Evolutionary conservation across 371 early-diverging fungal species (phyloP), one percentile per base, ranked within the genome.

Genomic region (Zancudomyces culisetae): DNA sequence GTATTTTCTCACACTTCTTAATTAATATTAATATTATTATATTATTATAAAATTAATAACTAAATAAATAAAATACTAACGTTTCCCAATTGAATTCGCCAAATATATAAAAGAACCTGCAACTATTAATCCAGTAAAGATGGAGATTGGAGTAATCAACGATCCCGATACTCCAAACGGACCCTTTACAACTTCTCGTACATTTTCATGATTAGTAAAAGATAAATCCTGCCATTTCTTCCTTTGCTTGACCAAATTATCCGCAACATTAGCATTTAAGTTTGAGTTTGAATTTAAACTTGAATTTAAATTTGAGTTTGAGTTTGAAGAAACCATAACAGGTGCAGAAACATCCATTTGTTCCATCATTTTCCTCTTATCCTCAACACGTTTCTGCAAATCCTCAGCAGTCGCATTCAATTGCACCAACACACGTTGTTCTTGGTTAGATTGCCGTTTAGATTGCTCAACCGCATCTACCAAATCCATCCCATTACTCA

Each of bases 391-490:
- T 42, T 52, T 26, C 35, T 24, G 42, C 30, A 54, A 35, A 35
- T 35, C 60, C 26, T 55, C 54, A 1, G 54, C 56, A 2, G 56
- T 45, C 8, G 68, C 62, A 55, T 68, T 64, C 49, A 69, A 40
- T 52, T 61, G 60, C 49, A 92, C 63, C 62, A 83, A 70, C n/a
- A 90, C 79, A 35, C 88, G 80, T 49, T 75, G 76, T n/a, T n/a
- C n/a, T n/a, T n/a, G n/a, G 62, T 78, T 78, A 22, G 81, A 83
- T 30, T 73, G 72, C 53, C 79, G 76, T 49, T 75, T 74, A 42
- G 93, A 85, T 60, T 88, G 71, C 2, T 73, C 62, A 1, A 91
- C 83, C 13, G 88, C 87, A 52, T 90, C 89, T 12, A 71, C 61
- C 51, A 93, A 61, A 58, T 93, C 93, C 0, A 76, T 72, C 51